Evolutionary conservation across 2,329 filamentous ascomycete genomes (phyloP), one percentile per base, ranked within the genome.

Genomic region (Reticulascus tulasneorum): DNA sequence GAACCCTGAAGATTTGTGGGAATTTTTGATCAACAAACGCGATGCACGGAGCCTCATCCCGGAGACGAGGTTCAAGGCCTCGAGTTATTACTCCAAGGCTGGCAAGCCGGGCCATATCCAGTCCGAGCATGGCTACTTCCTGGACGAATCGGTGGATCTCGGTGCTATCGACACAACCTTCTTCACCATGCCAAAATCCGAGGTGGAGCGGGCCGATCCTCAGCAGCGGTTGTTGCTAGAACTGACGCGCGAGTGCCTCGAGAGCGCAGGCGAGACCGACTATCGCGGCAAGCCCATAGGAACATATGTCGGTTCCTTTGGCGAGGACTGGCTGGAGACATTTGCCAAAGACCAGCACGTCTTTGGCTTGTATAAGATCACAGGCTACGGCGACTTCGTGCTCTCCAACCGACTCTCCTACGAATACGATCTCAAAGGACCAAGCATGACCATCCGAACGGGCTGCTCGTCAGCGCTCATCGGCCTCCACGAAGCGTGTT

Each of bases 191-290:
- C 29, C 38, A 11, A 22, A 34, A 1, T 32, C 23, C 2, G 58
- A 64, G 34, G 46, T 55, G 7, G 55, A 58, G 32, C 26, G 38
- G 2, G 36, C 53, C n/a, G 62, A 66, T 33, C 60, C 62, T 1
- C 58, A 62, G 16, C 60, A 64, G 34, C 39, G 59, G 1, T 45
- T 54, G 4, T 38, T 58, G 10, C 47, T 63, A 2, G 59, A 66
- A 33, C 50, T 63, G 7, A 46, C 51, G 4, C 46, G 50, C 4
- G 62, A 66, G 33, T 50, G 44, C 19, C 37, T 64, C 8, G 59
- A 64, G 9, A 44, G 48, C 29, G 55, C 59, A 5, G 62, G 60
- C 2, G 48, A 54, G 22, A 43, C 44, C 10, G 37, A 45, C 18
- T 53, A 47, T 19, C 39, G 46, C 21, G 62, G 60, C 1, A 51